Base-by-base conservation (phyloP, 2,329 filamentous ascomycete genomes). In the Exophiala sp. region DNA sequence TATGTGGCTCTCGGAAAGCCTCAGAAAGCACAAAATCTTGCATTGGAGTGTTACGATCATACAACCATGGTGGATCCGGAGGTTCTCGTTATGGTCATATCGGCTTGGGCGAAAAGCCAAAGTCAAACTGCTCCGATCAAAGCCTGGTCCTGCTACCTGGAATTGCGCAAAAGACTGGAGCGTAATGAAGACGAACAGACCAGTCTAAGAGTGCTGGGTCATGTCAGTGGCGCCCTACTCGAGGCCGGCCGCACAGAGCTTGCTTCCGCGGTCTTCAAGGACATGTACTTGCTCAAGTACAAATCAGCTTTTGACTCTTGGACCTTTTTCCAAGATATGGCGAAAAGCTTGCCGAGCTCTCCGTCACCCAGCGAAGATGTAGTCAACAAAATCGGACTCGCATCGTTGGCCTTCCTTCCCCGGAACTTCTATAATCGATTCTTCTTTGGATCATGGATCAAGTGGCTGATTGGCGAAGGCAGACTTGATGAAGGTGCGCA, bases 381-480 rank as follows among this genome's bases (percentile, higher is more conserved):
- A 38, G 66, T 80, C 42, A 77, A 77, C 64, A 72, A 72, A 51
- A 65, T 79, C 9, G 78, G 76, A 0, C 65, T 80, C 4, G 69
- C 74, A 8, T 75, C 75, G 2, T 65, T 86, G 21, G 75, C 76
- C 3, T 66, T 75, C 24, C 65, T 86, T 16, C 83, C 83, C 3
- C 67, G 70, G 10, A 68, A 68, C 33, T 78, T 80, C 50, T 73
- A 77, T 42, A 94, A 95, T 69, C 85, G 86, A 59, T 92, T 90
- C 70, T 89, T 96, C 70, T 87, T 91, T 61, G 88, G 86, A 33
- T 91, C 89, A 64, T 96, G 91, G 91, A 79, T 95, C 65, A 92
- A 92, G 70, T 84, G 87, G 46, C 80, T 95, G 7, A 87, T 95
- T 52, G 86, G 85, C 12, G 81, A 85, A 54, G 84, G 84, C 2